Evolutionary conservation across 2,329 filamentous ascomycete genomes (phyloP).

Genomic region (Falciphora oryzae): DNA sequence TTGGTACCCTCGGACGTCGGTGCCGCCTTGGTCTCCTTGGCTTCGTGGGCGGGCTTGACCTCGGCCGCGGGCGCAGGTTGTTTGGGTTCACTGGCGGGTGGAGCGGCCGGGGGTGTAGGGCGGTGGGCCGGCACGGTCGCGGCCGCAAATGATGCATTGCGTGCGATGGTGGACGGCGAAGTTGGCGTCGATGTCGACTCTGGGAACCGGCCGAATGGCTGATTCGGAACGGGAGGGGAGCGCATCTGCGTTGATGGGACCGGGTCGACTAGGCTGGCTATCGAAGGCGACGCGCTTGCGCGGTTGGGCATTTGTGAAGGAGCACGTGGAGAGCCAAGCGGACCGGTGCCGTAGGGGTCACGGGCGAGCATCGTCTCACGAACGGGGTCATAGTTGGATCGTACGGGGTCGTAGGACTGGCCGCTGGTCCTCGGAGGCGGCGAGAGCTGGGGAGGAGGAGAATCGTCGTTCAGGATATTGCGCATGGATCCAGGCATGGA

Average conservation of each 20-base stretch:
- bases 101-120: constrained; percentile 28
- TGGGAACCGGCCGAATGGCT: constrained; percentile 21
- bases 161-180: constrained; percentile 24
- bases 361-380: constrained; percentile 54
- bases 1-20: constrained; percentile 2
- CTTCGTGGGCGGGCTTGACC: constrained; percentile 5
- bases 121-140: constrained; percentile 27
- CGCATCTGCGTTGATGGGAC: constrained; percentile 35
- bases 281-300: constrained; percentile 86
- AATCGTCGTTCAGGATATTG: constrained; percentile 50
- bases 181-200: constrained; percentile 25
- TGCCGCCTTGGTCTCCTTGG: constrained; percentile 13
- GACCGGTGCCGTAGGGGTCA: constrained; percentile 39
- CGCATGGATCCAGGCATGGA: constrained; percentile 46
- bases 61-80: background rate
- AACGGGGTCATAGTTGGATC: constrained; percentile 63
- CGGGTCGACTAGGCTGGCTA: constrained; percentile 82
- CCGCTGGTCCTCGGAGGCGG: constrained; percentile 59
- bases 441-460: constrained; percentile 34
- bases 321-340: constrained; percentile 46
- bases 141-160: constrained; percentile 16
- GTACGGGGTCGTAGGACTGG: constrained; percentile 85
- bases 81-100: constrained; percentile 17
- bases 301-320: constrained; percentile 49
- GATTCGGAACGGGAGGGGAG: constrained; percentile 22